Conservation (phyloP, 2,329 filamentous ascomycete genomes). For the Hymenoscyphus fructigenus region DNA sequence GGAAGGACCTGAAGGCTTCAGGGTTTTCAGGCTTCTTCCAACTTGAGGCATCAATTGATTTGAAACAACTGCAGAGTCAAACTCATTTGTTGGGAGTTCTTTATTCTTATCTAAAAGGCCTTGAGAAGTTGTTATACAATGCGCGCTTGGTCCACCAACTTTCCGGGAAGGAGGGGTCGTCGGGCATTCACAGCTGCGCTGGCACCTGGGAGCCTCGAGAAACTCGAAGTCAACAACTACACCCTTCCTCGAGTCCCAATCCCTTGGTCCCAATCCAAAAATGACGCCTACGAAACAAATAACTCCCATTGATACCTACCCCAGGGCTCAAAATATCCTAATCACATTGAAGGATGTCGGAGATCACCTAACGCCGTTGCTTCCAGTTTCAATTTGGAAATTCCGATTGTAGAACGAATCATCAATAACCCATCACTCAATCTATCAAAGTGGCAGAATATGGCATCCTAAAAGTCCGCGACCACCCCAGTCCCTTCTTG, state of each 20-base stretch:
- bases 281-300: background rate
- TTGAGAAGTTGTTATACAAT: conserved; percentile 1
- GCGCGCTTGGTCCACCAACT: background rate
- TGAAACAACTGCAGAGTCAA: background rate
- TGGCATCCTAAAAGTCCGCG: conserved; percentile 88
- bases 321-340: background rate
- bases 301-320: background rate
- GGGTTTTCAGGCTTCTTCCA: background rate
- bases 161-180: background rate
- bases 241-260: background rate
- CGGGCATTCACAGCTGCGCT: background rate
- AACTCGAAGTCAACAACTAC: background rate
- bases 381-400: background rate
- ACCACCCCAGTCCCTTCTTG: conserved; percentile 83
- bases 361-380: background rate
- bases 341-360: background rate
- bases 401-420: background rate
- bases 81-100: background rate
- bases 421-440: background rate
- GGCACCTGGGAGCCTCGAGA: background rate
- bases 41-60: background rate
- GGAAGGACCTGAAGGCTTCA: background rate
- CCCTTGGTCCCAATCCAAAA: background rate
- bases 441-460: conserved; percentile 69
- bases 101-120: background rate